A percentile compares a stretch with the other conserved stretches of the same genome.
Evolutionary conservation across 768 basidiomycete species (phyloP).

Genomic region (Trametes cingulata): DNA sequence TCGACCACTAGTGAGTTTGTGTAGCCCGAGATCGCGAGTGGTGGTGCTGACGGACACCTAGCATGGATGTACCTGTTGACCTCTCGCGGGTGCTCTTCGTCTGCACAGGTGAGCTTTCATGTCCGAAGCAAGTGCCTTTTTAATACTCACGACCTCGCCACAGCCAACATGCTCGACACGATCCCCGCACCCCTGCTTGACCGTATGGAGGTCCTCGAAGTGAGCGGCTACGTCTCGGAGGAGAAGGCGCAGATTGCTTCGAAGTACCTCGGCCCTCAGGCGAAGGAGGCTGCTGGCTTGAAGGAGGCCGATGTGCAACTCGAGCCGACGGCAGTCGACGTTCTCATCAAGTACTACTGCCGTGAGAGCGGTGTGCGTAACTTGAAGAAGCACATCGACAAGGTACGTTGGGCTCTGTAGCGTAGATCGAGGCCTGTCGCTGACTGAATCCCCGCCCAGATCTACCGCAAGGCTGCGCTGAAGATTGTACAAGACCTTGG

Average conservation of each 20-base stretch:
- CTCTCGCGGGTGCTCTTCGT: conserved; percentile 96
- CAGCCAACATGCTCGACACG: conserved; percentile 88
- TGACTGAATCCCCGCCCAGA: conserved; percentile 46
- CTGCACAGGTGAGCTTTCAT: conserved; percentile 63
- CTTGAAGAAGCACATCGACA: conserved; percentile 98
- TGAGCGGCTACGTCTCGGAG: conserved; percentile 91
- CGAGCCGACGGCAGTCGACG: conserved; percentile 75
- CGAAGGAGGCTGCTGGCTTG: conserved; percentile 87
- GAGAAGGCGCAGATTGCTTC: conserved; percentile 89
- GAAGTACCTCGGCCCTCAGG: conserved; percentile 88
- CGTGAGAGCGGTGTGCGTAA: conserved; percentile 96
- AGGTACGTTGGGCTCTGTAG: conserved; percentile 54
- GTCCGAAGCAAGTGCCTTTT: neutral
- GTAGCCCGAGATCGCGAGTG: neutral
- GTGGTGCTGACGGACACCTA: conserved; percentile 29
- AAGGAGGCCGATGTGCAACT: conserved; percentile 82
- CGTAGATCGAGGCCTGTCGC: neutral
- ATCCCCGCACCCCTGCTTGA: conserved; percentile 93
- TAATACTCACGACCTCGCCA: neutral
- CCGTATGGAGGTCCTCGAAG: conserved; percentile 95
- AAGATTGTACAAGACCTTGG: conserved; percentile 90
- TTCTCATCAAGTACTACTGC: conserved; percentile 95
- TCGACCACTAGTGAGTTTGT: conserved; percentile 85
- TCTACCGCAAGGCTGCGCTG: conserved; percentile 94
- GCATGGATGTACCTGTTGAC: conserved; percentile 97